Evolutionary conservation across 1,139 yeast genomes (phyloP), one percentile per base, ranked within the genome.

Genomic region (Zygosaccharomyces pseudobailii): DNA sequence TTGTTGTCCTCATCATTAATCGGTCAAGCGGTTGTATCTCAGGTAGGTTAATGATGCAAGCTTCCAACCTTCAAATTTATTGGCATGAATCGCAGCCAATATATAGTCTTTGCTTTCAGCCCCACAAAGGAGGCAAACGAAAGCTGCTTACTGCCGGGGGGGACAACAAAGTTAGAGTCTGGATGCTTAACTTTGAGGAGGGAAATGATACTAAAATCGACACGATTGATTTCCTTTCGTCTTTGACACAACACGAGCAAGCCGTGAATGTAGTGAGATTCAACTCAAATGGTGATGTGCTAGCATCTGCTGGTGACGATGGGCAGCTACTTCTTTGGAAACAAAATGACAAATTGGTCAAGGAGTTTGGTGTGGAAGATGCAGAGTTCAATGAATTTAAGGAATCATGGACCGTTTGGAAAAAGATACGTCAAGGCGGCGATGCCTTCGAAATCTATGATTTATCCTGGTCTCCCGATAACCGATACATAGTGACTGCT

Each of bases 251-350:
- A 57, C 98, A 94, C 63, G 86, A 94, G 2, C 96, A 89, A 65
- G 96, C 98, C 0, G 97, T 92, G 17, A 92, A 92, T 64, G 89
- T 80, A 30, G 96, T 88, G 5, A 72, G 96, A 45, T 92, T 89
- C 63, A 58, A 82, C 61, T 82, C 84, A 1, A 68, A 65, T 3
- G 94, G 94, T 0, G 73, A 75, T 33, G 55, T 76, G 8, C 69
- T 92, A 33, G 98, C 97, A 0, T 78, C 94, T 0, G 97, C 96
- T 0, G 95, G 97, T 2, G 99, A 92, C 62, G 98, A 92, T 63
- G 98, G 98, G 0, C 79, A 84, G 8, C 75, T 92, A 17, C 73
- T 90, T 52, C 66, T 92, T 32, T 92, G 98, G 98, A 73, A 72
- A 38, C 71, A 75, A 24, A 73, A 82, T 20, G 84, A 80, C 37